Conservation (phyloP, 371 early-diverging fungal genomes). For the Mucor velutinosus region DNA sequence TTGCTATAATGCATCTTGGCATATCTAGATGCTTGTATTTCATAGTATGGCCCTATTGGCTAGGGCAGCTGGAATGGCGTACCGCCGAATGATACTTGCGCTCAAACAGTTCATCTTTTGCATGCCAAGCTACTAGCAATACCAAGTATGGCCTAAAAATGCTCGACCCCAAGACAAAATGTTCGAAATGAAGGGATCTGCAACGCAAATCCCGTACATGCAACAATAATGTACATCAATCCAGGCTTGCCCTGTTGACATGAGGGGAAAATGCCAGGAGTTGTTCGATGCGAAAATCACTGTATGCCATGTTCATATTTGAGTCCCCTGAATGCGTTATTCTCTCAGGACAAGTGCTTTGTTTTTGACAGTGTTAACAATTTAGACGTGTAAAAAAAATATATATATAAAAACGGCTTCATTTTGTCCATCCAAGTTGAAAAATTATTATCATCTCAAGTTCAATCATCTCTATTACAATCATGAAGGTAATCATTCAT, state of each 20-base stretch:
- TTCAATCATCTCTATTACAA: neutral
- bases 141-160: too few species aligned
- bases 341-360: neutral
- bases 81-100: neutral
- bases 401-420: neutral
- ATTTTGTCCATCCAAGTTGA: neutral
- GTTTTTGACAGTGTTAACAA: neutral
- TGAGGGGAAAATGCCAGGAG: neutral
- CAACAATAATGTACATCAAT: neutral
- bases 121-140: too few species aligned
- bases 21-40: too few species aligned
- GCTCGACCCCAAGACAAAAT: too few species aligned
- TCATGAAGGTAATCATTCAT: slow-evolving; percentile 13
- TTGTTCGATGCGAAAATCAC: neutral
- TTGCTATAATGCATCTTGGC: too few species aligned
- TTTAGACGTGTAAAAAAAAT: neutral
- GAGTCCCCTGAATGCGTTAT: neutral
- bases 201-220: neutral
- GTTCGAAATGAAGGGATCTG: neutral
- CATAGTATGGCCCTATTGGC: neutral
- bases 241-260: neutral
- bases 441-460: neutral
- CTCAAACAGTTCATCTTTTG: too few species aligned
- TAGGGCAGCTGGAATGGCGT: neutral
- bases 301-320: neutral